These are phyloP conservation scores for Chalaropsis ovoidea DNA, from an alignment of 2,329 filamentous ascomycete species.

Conservation along the genomic window DNA sequence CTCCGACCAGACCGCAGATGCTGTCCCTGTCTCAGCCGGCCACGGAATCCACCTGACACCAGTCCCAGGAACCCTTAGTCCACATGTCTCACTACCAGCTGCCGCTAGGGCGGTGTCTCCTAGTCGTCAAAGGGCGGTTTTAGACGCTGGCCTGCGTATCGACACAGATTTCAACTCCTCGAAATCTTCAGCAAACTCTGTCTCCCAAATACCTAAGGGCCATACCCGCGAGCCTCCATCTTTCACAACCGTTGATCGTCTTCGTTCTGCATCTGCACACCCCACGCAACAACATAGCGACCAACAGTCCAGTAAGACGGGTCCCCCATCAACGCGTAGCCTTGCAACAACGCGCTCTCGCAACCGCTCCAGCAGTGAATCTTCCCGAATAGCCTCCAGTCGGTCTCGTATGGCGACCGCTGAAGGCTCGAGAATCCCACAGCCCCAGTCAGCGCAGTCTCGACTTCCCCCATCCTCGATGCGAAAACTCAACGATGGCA, in stretches of 20 bases:
- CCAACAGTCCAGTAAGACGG: not conserved
- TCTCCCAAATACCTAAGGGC: not conserved
- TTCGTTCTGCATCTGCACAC: conserved; percentile 26
- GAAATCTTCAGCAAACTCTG: conserved; percentile 4
- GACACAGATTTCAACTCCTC: conserved; percentile 30
- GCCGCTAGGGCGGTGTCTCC: conserved; percentile 27
- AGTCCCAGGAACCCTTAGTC: conserved; percentile 8
- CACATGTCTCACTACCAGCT: not conserved
- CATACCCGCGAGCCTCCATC: not conserved
- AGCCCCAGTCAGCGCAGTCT: conserved; percentile 16
- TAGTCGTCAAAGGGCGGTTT: conserved; percentile 50
- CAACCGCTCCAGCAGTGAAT: conserved; percentile 20
- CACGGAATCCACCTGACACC: conserved; percentile 44
- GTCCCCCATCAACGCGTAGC: conserved; percentile 9
- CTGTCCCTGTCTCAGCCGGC: conserved; percentile 44
- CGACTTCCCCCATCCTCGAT: conserved; percentile 38
- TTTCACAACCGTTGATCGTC: not conserved
- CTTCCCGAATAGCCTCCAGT: conserved; percentile 22
- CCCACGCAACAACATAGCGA: conserved; percentile 47
- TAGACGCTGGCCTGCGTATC: conserved; percentile 57
- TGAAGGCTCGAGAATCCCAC: conserved; percentile 15
- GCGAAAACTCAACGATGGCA: conserved; percentile 33
- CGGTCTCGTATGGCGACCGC: conserved; percentile 20
- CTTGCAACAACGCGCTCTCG: conserved; percentile 19
- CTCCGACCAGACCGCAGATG: conserved; percentile 40